phyloP scores from a whole-genome alignment of 2,329 filamentous ascomycete species.

The Neocatenulostroma microsporum region DNA sequence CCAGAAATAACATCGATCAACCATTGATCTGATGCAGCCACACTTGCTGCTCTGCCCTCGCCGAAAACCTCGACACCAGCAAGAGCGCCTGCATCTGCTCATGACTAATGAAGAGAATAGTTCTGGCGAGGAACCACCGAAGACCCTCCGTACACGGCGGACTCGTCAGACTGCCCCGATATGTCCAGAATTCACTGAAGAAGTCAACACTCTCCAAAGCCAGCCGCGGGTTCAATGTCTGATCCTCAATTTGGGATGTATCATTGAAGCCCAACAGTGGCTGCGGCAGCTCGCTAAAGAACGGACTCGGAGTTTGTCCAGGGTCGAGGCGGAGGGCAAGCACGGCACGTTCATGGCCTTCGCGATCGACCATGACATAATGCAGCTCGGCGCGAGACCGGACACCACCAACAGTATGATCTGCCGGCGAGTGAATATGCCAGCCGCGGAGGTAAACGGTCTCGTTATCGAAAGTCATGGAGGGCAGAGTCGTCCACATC shows the following conservation, averaged over 20 bases:
- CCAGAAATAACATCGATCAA: too few species aligned
- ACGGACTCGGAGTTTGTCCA: neutral
- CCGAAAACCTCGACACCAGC: conserved; percentile 38
- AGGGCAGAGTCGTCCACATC: neutral
- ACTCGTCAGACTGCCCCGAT: conserved; percentile 41
- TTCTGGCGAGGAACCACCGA: conserved; percentile 39
- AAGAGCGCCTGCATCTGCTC: conserved; percentile 43
- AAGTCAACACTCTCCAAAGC: conserved; percentile 32
- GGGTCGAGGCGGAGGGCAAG: neutral
- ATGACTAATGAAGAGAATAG: conserved; percentile 37
- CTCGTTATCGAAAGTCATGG: conserved; percentile 1
- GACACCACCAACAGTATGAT: conserved; percentile 40
- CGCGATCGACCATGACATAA: conserved; percentile 36
- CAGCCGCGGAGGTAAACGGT: conserved; percentile 39
- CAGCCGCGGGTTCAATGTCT: conserved; percentile 11
- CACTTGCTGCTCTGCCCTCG: conserved; percentile 39
- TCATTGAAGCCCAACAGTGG: neutral
- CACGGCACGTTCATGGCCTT: neutral
- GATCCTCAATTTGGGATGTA: neutral
- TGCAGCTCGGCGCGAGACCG: conserved; percentile 43
- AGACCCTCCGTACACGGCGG: conserved; percentile 43
- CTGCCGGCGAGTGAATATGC: conserved; percentile 47
- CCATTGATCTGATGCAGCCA: conserved; percentile 43
- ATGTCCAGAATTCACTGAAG: conserved; percentile 44
- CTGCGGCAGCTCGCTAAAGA: neutral